Evolutionary conservation across 2,329 filamentous ascomycete species (phyloP).

Genomic region (Escovopsis weberi): DNA sequence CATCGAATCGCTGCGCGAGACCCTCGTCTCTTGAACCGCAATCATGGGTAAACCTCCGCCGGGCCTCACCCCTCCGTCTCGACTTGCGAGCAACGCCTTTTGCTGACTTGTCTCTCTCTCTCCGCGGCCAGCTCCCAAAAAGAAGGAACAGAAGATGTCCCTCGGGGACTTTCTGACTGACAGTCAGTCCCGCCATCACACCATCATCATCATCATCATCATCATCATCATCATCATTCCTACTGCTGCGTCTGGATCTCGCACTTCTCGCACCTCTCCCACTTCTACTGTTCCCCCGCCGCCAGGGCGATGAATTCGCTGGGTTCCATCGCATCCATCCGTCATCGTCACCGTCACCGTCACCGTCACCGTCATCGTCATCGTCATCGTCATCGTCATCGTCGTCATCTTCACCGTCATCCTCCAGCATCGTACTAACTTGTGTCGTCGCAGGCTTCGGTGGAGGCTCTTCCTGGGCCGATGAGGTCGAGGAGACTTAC

Average conservation of each 20-base stretch:
- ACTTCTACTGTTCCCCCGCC: conserved; percentile 2
- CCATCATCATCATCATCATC: neutral
- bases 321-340: no score
- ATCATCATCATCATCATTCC: no score
- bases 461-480: conserved; percentile 87
- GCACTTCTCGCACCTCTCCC: no score
- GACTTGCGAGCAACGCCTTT: neutral
- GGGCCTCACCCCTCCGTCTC: neutral
- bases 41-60: conserved; percentile 41
- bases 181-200: conserved; percentile 44
- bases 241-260: no score
- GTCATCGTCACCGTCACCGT: conserved; percentile 4
- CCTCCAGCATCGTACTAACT: conserved; percentile 12
- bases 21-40: conserved; percentile 30
- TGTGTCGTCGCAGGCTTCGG: conserved; percentile 26
- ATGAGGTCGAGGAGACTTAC: conserved; percentile 89
- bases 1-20: conserved; percentile 30
- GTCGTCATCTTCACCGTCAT: conserved; percentile 12
- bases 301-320: no score
- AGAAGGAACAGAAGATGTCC: conserved; percentile 95
- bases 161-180: conserved; percentile 91
- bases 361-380: no score
- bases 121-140: conserved; percentile 59
- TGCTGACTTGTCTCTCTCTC: conserved; percentile 7
- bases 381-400: conserved; percentile 5